Base-by-base conservation (phyloP, 2,329 filamentous ascomycete genomes). In the Aspergillus niger region DNA sequence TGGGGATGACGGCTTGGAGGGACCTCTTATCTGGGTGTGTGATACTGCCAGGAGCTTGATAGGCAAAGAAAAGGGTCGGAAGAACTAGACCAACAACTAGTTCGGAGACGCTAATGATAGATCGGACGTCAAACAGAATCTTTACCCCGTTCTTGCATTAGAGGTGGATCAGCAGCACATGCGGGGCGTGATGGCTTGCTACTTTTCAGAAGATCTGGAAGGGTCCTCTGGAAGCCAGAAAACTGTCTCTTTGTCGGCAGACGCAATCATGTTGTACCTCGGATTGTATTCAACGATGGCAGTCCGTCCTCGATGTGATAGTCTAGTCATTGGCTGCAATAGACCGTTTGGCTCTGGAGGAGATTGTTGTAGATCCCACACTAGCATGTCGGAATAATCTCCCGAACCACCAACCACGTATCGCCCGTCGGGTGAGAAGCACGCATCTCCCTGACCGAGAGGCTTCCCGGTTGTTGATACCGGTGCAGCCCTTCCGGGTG, bases 281-380 rank as follows among this genome's bases (percentile, higher is more conserved):
- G 93, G 95, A 73, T 97, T 98, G 74, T 92, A 95, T 22, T 90
- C 91, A 44, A 97, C 82, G 11, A 96, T 84, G 0, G 90, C 90
- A 55, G 86, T 77, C 86, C 87, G 73, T 82, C 87, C 79, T 84
- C 77, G 70, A 62, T 79, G 74, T 56, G 77, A 70, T 50, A 82
- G 61, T 49, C 65, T 77, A 47, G 70, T 66, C 56, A 74, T 70
- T 2, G 80, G 79, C 60, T 77, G 72, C 55, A 81, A 60, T 48
- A 71, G 66, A 90, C 79, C 50, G 85, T 86, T 76, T 83, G 83
- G 49, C 80, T 83, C 54, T 1, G 83, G 79, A 24, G 82, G 72
- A 24, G 82, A 72, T 58, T 79, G 82, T 66, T 90, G 80, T 17
- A 89, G 87, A 76, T 99, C 93, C 94, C 95, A 99, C 0, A 97